Base-by-base conservation (phyloP, 2,329 filamentous ascomycete species). In the Sphaerulina populicola region DNA sequence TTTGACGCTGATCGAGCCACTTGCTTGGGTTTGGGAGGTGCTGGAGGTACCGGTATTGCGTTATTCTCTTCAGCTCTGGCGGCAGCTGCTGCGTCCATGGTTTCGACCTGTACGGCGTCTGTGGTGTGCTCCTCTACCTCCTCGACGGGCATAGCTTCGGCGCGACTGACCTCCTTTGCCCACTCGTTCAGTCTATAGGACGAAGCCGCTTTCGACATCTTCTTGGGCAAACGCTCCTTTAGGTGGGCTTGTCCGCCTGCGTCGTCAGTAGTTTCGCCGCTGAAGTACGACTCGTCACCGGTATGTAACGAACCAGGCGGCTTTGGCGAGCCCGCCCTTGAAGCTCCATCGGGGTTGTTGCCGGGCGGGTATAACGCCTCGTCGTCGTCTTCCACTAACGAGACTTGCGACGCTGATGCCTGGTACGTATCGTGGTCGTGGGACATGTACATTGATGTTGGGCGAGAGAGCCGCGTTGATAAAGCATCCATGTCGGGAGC, bases 121-220 rank as follows among this genome's bases (percentile, higher is more conserved):
- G 56, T 76, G 63, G 65, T 75, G 57, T 60, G 59, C 31, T 58
- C 54, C 3, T 67, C 64, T 8, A 58, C 55, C 14, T 58, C 56
- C 33, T 60, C 59, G 4, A 63, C 51, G 3, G 80, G 64, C 21
- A 77, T 73, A 1, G 81, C 77, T 12, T 96, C 90, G 6, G 91
- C 89, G 38, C 78, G 73, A 56, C 82, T 81, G 9, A 95, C 75
- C 66, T 95, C 88, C 67, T 95, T 96, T 0, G 89, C 88, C 91
- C 91, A 97, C 70, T 97, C 91, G 58, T 94, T 94, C 1, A 89
- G 96, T 51, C 91, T 81, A 64, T 93, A 94, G 0, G 85, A 86
- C 66, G 88, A 74, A 1, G 89, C 85, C 7, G 94, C 79, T 54
- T 80, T 83, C 1, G 89, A 93, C 31, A 89, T 69, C 10, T 81